Evolutionary conservation across 176 grass and related monocot species (phyloP).

Genomic region (maize (Zea mays)): Zm-B73-REFERENCE-NAM-5.0 NC_050101.1:125015501-125016000

Average conservation of each 20-base stretch:
- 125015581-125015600: constrained; percentile 27
- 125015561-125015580: constrained; percentile 23
- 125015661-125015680: constrained; percentile 40
- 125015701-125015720: constrained; percentile 23
- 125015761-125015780: constrained; percentile 44
- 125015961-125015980: constrained; percentile 35
- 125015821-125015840: constrained; percentile 26
- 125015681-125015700: constrained; percentile 22
- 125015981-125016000: constrained; percentile 29
- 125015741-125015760: constrained; percentile 35
- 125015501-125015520: constrained; percentile 36
- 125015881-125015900: constrained; percentile 26
- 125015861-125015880: constrained; percentile 37
- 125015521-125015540: background rate
- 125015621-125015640: constrained; percentile 16
- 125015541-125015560: constrained; percentile 31
- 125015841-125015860: constrained; percentile 35
- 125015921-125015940: constrained; percentile 17
- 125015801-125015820: constrained; percentile 40
- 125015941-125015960: constrained; percentile 25
- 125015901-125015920: constrained; percentile 23
- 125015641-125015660: constrained; percentile 11
- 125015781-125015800: constrained; percentile 41
- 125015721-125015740: constrained; percentile 49
- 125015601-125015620: constrained; percentile 50